Base-by-base conservation (phyloP, 495 filamentous ascomycete genomes). In the Aspergillus conjunctus region DNA sequence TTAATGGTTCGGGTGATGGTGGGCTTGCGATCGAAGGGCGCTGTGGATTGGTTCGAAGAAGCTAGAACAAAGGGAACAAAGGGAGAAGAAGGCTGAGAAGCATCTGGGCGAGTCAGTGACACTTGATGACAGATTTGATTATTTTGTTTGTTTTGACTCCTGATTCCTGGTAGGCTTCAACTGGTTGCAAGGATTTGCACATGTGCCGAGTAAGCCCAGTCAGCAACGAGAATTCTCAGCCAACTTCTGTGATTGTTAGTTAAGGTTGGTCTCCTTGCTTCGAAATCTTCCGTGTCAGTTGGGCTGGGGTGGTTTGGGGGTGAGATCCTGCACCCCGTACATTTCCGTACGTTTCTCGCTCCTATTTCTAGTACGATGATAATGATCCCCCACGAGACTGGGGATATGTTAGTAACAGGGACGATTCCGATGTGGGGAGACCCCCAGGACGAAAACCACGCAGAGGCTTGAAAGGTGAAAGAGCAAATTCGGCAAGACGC, bases 231-330 rank as follows among this genome's bases (percentile, higher is more conserved):
- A 26, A 14, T 41, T 5, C 37, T 11, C 37, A 48, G 20, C 15
- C 44, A 48, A 48, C 43, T 46, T 9, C 5, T 17, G 14, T 20
- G 5, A 48, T 20, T 48, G 4, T 26, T 26, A 26, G 26, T 26
- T 7, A 48, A 48, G 44, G 20, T 48, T 48, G 8, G 17, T 48
- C 44, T 48, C 20, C 44, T 48, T 48, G 44, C 44, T 20, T 48
- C 44, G 8, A 20, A 48, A 18, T 48, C 17, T 22, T 22, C 44
- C 44, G 44, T 43, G 39, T 43, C 2, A 26, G 26, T 26, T 26
- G 26, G 26, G 26, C 37, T 5, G 37, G 15, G 37, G 37, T n/a
- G 15, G 37, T 4, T 9, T 1, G 37, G 15, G 15, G 37, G 37
- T 41, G 37, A n/a, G 37, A 41, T 41, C 9, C 37, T 41, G 37